Percentiles rank a stretch among this genome's conserved stretches.
Evolutionary conservation across 345 rosid genomes (phyloP).

Genomic region (Syzygium jambos): DNA sequence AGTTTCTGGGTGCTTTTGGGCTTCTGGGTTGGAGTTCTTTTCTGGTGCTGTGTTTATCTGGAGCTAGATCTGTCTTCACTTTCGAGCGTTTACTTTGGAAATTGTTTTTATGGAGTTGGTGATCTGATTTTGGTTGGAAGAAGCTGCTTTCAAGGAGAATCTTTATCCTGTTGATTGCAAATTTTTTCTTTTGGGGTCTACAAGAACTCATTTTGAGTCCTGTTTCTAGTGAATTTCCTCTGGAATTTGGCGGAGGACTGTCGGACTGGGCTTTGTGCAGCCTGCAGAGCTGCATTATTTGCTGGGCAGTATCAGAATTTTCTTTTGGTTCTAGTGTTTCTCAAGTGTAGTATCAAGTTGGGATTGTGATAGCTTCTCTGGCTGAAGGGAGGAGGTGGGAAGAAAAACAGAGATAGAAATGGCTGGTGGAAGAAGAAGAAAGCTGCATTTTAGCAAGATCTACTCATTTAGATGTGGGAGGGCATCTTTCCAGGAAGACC

Average conservation of each 20-base stretch:
- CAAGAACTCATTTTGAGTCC: neutral
- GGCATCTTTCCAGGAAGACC: constrained; percentile 55
- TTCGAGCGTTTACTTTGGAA: neutral
- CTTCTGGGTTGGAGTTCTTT: constrained; percentile 5
- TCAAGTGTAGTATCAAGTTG: neutral
- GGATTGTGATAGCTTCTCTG: neutral
- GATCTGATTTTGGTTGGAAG: neutral
- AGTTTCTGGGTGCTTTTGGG: constrained; percentile 7
- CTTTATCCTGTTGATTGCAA: neutral
- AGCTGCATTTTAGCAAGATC: constrained; percentile 60
- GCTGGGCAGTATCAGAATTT: constrained; percentile 1
- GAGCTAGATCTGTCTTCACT: neutral
- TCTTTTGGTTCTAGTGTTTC: neutral
- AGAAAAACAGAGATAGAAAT: constrained; percentile 14
- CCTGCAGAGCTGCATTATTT: neutral
- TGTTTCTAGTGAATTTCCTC: neutral
- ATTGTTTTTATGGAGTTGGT: neutral
- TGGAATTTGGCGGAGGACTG: neutral
- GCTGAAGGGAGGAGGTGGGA: neutral
- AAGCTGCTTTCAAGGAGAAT: neutral
- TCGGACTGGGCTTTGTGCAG: neutral
- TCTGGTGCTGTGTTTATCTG: constrained; percentile 3
- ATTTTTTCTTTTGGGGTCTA: neutral
- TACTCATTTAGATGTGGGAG: constrained; percentile 53
- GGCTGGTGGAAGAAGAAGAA: constrained; percentile 45